These are phyloP conservation scores for Leucocoprinus sp. DNA, from an alignment of 768 basidiomycete genomes.

Conservation along the genomic window DNA sequence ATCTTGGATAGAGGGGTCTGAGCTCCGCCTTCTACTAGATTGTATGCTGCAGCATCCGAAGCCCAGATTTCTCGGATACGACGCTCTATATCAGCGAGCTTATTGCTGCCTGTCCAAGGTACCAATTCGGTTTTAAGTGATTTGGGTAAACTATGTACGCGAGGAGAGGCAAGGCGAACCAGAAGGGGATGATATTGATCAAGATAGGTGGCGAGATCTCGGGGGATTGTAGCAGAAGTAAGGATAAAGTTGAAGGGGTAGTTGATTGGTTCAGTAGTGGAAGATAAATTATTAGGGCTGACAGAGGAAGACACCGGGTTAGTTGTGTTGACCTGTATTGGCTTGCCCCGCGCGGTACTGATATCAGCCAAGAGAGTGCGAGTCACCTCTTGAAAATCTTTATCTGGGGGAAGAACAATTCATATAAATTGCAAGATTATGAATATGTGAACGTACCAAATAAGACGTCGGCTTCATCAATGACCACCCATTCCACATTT, in stretches of 20 bases:
- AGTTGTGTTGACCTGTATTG: conserved; percentile 23
- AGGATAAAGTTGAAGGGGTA: conserved; percentile 80
- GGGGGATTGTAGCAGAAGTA: conserved; percentile 82
- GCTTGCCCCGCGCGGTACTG: conserved; percentile 47
- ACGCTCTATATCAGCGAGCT: conserved; percentile 70
- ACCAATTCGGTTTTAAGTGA: conserved; percentile 67
- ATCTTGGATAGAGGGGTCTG: conserved; percentile 46
- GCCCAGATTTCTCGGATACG: conserved; percentile 71
- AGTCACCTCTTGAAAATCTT: conserved; percentile 76
- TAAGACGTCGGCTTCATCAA: conserved; percentile 89
- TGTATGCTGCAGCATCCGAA: conserved; percentile 38
- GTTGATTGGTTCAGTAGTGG: conserved; percentile 23
- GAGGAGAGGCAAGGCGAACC: conserved; percentile 72
- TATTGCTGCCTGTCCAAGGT: conserved; percentile 72
- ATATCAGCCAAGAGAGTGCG: conserved; percentile 64
- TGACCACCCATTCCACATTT: conserved; percentile 79
- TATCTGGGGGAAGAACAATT: conserved; percentile 36
- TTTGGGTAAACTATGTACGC: conserved; percentile 70
- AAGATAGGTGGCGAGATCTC: conserved; percentile 60
- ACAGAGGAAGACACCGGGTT: conserved; percentile 18
- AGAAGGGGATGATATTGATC: conserved; percentile 52
- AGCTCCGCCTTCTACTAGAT: conserved; percentile 16
- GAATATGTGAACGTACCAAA: conserved; percentile 49
- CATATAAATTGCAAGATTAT: neutral
- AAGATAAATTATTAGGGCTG: conserved; percentile 12